Conservation (phyloP, 805 yeast genomes). For the Tetrapisispora pingtungensis region DNA sequence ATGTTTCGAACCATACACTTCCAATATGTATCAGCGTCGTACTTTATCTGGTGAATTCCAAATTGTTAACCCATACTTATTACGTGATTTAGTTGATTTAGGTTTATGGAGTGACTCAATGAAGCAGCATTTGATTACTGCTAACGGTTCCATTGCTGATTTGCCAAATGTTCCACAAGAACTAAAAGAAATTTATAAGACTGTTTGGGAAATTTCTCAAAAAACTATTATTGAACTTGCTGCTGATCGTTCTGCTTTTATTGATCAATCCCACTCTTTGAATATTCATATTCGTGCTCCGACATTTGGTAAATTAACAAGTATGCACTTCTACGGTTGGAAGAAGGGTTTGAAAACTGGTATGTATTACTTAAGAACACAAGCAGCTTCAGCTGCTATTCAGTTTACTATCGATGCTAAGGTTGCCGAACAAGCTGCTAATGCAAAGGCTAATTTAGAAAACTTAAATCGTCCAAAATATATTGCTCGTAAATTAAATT, state of each 20-base stretch:
- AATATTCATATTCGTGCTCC: slow-evolving; percentile 83
- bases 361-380: slow-evolving; percentile 94
- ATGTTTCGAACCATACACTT: slow-evolving; percentile 93
- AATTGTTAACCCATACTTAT: slow-evolving; percentile 76
- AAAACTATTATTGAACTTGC: slow-evolving; percentile 76
- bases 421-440: slow-evolving; percentile 92
- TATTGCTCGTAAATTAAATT: slow-evolving; percentile 17
- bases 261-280: slow-evolving; percentile 89
- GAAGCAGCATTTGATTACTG: slow-evolving; percentile 65
- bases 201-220: slow-evolving; percentile 96
- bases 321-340: slow-evolving; percentile 99
- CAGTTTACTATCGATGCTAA: slow-evolving; percentile 77
- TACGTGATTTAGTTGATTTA: slow-evolving; percentile 69
- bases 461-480: slow-evolving; percentile 33
- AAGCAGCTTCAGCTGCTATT: slow-evolving; percentile 95
- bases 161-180: slow-evolving; percentile 66
- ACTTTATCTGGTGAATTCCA: slow-evolving; percentile 92
- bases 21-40: slow-evolving; percentile 83
- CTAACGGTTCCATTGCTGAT: slow-evolving; percentile 78
- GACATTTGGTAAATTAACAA: slow-evolving; percentile 91
- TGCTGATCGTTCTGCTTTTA: slow-evolving; percentile 67
- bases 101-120: slow-evolving; percentile 76
- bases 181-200: slow-evolving; percentile 70
- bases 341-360: slow-evolving; percentile 97
- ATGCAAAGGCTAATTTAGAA: slow-evolving; percentile 26